Conservation (phyloP, 768 basidiomycete species). For the Tulasnella calospora region DNA sequence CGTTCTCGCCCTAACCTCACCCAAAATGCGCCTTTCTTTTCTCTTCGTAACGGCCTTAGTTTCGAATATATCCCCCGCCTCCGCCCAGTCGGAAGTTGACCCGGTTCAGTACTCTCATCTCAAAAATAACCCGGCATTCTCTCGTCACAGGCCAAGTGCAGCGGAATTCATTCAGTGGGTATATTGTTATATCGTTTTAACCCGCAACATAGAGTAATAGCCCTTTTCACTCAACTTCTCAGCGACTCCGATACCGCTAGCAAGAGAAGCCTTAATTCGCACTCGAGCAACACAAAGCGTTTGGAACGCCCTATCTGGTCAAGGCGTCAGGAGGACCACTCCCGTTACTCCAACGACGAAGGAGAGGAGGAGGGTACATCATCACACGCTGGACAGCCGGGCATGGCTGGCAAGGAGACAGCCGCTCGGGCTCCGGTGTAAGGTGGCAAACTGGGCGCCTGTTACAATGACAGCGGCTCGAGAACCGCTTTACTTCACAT, state of each 20-base stretch:
- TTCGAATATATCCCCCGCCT: background rate
- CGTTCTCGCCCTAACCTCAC: background rate
- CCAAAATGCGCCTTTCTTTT: background rate
- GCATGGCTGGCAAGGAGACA: background rate
- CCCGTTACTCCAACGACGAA: background rate
- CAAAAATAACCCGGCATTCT: background rate
- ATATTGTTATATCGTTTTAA: background rate
- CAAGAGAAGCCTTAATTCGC: background rate
- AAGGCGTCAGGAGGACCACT: background rate
- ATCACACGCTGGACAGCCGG: background rate
- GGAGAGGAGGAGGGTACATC: background rate
- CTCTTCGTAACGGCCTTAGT: background rate
- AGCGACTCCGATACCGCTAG: background rate
- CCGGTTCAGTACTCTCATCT: background rate
- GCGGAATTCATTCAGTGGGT: background rate
- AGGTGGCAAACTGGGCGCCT: background rate
- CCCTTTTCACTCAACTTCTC: too few species aligned
- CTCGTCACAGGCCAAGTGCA: background rate
- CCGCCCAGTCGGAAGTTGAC: background rate
- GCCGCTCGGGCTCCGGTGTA: background rate
- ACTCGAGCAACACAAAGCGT: background rate
- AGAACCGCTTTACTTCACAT: background rate
- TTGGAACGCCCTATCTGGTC: background rate
- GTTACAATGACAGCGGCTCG: background rate
- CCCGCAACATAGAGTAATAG: too few species aligned